phyloP scores from a whole-genome alignment of 306 rosid genomes.

The Trifolium fragiferum region DNA sequence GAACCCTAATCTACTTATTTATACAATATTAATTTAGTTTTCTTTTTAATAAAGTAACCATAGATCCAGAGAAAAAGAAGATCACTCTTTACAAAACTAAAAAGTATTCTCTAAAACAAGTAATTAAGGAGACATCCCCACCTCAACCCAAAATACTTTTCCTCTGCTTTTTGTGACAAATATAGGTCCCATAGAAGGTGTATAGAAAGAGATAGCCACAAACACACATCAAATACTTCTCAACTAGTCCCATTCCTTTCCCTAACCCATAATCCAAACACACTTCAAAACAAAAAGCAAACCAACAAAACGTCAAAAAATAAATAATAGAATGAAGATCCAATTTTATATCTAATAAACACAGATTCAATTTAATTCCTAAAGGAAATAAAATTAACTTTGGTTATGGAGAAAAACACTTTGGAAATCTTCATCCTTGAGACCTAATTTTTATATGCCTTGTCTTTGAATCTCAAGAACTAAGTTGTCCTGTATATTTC shows the following conservation, averaged over 20 bases:
- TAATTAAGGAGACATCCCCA: slow-evolving; percentile 61
- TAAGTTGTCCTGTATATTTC: no score
- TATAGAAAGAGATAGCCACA: slow-evolving; percentile 42
- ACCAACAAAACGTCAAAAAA: slow-evolving; percentile 41
- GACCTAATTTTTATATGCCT: not conserved
- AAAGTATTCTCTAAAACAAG: slow-evolving; percentile 48
- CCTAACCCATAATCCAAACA: slow-evolving; percentile 45
- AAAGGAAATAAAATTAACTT: no score
- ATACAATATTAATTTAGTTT: not conserved
- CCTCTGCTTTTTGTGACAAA: slow-evolving; percentile 43
- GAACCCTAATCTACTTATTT: not conserved
- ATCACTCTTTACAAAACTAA: slow-evolving; percentile 40
- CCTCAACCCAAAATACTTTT: slow-evolving; percentile 62
- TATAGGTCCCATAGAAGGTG: slow-evolving; percentile 51
- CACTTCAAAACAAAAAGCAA: slow-evolving; percentile 51
- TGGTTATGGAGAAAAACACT: no score
- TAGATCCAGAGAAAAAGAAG: slow-evolving; percentile 45
- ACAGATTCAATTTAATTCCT: no score
- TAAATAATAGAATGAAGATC: not conserved
- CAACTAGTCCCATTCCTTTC: slow-evolving; percentile 44
- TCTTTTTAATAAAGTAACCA: slow-evolving; percentile 5
- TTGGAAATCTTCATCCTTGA: no score
- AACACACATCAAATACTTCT: slow-evolving; percentile 44
- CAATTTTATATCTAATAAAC: not conserved
- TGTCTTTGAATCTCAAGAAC: no score